Percentiles rank a stretch among this genome's conserved stretches.
Evolutionary conservation across 768 basidiomycete genomes (phyloP).

Genomic region (Lyophyllum atratum): DNA sequence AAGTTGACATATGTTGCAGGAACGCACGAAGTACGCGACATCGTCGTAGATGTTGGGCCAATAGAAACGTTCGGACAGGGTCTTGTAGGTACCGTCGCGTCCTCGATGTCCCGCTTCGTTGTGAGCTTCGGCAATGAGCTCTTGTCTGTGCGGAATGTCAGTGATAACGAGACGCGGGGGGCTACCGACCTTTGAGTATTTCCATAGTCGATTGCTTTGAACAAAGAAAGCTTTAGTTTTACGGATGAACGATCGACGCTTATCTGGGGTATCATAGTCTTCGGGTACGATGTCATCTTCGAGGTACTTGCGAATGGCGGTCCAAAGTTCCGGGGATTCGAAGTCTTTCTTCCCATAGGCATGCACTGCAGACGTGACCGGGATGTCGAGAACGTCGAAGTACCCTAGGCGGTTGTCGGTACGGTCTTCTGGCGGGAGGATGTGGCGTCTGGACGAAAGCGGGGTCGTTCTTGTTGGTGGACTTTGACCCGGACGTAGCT

Average conservation of each 20-base stretch:
- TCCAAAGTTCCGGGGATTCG: slow-evolving; percentile 12
- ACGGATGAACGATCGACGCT: not conserved
- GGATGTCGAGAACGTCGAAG: not conserved
- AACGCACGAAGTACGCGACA: not conserved
- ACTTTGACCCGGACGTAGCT: not conserved
- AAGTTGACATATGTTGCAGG: slow-evolving; percentile 25
- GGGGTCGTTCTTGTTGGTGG: not conserved
- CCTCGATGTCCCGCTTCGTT: slow-evolving; percentile 30
- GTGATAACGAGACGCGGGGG: slow-evolving; percentile 26
- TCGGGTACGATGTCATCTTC: not conserved
- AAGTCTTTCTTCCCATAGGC: slow-evolving; percentile 12
- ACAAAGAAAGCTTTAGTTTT: slow-evolving; percentile 12
- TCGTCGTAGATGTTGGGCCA: slow-evolving; percentile 28
- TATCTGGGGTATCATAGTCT: not conserved
- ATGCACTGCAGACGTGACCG: not conserved
- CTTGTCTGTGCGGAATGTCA: slow-evolving; percentile 4
- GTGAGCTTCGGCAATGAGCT: slow-evolving; percentile 26
- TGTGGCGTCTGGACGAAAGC: too few relatives aligned
- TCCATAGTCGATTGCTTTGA: slow-evolving; percentile 20
- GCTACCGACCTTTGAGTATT: slow-evolving; percentile 2
- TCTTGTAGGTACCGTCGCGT: slow-evolving; percentile 22
- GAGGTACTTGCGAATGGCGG: slow-evolving; percentile 19
- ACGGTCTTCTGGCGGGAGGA: not conserved
- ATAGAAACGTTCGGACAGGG: slow-evolving; percentile 27
- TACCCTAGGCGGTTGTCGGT: not conserved